phyloP scores from a whole-genome alignment of 331 rosid species.

The Acacia pycnantha region DNA sequence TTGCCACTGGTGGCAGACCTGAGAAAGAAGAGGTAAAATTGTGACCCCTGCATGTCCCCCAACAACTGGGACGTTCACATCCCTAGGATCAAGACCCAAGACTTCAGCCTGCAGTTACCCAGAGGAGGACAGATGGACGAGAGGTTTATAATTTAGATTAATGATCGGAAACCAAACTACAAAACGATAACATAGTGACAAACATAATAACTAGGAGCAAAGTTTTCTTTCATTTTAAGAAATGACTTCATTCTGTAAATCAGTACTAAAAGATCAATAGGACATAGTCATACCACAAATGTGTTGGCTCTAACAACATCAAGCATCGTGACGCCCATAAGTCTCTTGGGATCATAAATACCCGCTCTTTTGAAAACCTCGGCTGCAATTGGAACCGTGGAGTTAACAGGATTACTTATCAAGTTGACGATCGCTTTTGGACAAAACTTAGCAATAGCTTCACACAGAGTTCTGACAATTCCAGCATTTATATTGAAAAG shows the following conservation, averaged over 20 bases:
- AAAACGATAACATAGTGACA: not conserved
- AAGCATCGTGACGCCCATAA: conserved; percentile 90
- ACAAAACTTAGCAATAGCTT: conserved; percentile 79
- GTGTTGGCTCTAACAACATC: conserved; percentile 97
- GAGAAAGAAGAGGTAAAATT: conserved; percentile 94
- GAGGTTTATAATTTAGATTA: not conserved
- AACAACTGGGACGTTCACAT: conserved; percentile 88
- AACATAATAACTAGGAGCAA: not conserved
- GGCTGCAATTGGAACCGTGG: conserved; percentile 94
- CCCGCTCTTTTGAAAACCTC: conserved; percentile 90
- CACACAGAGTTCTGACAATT: conserved; percentile 78
- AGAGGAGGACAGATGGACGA: not conserved
- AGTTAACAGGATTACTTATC: conserved; percentile 96
- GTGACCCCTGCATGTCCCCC: conserved; percentile 99
- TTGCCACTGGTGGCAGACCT: conserved; percentile 42
- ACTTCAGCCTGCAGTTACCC: conserved; percentile 74
- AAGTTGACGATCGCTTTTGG: conserved; percentile 83
- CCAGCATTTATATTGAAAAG: conserved; percentile 98
- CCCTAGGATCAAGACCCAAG: conserved; percentile 87
- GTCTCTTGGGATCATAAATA: conserved; percentile 73
- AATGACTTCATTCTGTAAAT: conserved; percentile 17
- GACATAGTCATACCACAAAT: conserved; percentile 69
- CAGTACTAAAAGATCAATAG: conserved; percentile 11
- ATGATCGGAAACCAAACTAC: conserved; percentile 8
- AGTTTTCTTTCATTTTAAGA: conserved; percentile 1